Evolutionary conservation across 345 rosid species (phyloP).

Genomic region (Salix caprea): DNA sequence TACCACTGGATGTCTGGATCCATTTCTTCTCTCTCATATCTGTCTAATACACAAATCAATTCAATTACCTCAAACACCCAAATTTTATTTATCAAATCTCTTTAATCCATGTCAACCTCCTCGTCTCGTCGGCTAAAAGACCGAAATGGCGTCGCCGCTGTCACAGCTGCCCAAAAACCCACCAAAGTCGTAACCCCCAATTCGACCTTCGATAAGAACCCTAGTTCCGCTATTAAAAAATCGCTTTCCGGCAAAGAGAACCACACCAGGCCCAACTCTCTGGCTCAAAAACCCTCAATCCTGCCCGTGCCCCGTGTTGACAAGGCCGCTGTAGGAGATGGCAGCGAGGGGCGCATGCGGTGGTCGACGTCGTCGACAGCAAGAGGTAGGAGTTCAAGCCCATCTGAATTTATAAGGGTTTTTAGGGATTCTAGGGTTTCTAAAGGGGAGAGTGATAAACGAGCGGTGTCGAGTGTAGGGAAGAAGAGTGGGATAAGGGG

Average conservation of each 20-base stretch:
- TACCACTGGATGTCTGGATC: not conserved
- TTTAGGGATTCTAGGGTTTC: constrained; percentile 44
- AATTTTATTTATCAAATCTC: not conserved
- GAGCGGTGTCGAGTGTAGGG: constrained; percentile 21
- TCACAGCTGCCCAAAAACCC: constrained; percentile 31
- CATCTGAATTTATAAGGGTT: constrained; percentile 61
- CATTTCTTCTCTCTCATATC: not conserved
- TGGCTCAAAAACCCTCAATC: constrained; percentile 56
- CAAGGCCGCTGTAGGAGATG: constrained; percentile 34
- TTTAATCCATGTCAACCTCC: constrained; percentile 51
- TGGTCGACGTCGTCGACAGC: constrained; percentile 51
- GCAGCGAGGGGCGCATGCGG: constrained; percentile 39
- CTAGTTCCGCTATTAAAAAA: constrained; percentile 26
- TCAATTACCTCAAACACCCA: not conserved
- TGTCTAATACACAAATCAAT: not conserved
- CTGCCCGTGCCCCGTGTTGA: constrained; percentile 56
- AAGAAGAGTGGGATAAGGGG: constrained; percentile 25
- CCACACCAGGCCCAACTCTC: constrained; percentile 30
- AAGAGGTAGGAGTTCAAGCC: constrained; percentile 85
- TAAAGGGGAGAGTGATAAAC: constrained; percentile 30
- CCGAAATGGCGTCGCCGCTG: constrained; percentile 37
- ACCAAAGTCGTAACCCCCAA: constrained; percentile 44
- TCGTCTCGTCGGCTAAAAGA: constrained; percentile 59
- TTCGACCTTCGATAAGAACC: constrained; percentile 30
- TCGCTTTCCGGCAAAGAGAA: constrained; percentile 62